A percentile compares a stretch with the other conserved stretches of the same genome.
Conservation (phyloP, 345 rosid species). For the Excoecaria agallocha region DNA sequence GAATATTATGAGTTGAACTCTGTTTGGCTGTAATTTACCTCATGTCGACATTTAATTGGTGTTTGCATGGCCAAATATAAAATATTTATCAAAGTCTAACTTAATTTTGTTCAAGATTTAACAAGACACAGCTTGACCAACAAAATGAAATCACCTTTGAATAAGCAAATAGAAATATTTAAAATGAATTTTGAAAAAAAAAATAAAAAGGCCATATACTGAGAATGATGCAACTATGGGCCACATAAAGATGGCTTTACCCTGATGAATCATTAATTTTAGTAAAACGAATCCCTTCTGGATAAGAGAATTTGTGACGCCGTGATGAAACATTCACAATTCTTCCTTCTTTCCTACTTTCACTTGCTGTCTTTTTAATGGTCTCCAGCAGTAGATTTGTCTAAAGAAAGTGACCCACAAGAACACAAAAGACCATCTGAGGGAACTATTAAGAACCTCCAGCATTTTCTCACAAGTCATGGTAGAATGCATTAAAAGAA, state of each 20-base stretch:
- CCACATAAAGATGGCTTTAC: not conserved
- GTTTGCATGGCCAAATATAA: not conserved
- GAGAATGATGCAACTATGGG: not conserved
- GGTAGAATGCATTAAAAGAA: not conserved
- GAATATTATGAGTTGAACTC: not conserved
- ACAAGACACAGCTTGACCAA: not conserved
- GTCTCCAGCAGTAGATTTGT: slow-evolving; percentile 45
- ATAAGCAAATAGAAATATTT: not conserved
- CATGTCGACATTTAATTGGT: not conserved
- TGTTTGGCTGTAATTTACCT: not conserved
- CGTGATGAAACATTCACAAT: slow-evolving; percentile 44
- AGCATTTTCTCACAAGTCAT: not conserved
- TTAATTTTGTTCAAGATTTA: not conserved
- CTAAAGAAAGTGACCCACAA: slow-evolving; percentile 52
- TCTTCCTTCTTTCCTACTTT: slow-evolving; percentile 44
- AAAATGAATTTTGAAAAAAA: not conserved
- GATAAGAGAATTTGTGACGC: slow-evolving; percentile 35
- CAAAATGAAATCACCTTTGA: not conserved
- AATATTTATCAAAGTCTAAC: not conserved
- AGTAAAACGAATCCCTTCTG: slow-evolving; percentile 42
- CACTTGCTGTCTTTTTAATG: slow-evolving; percentile 41
- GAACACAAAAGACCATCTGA: not conserved
- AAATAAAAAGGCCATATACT: not conserved
- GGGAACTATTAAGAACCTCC: not conserved
- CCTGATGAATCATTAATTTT: slow-evolving; percentile 37